Evolutionary conservation across 2,329 filamentous ascomycete species (phyloP).

Genomic region (Calonectria hawksworthii): DNA sequence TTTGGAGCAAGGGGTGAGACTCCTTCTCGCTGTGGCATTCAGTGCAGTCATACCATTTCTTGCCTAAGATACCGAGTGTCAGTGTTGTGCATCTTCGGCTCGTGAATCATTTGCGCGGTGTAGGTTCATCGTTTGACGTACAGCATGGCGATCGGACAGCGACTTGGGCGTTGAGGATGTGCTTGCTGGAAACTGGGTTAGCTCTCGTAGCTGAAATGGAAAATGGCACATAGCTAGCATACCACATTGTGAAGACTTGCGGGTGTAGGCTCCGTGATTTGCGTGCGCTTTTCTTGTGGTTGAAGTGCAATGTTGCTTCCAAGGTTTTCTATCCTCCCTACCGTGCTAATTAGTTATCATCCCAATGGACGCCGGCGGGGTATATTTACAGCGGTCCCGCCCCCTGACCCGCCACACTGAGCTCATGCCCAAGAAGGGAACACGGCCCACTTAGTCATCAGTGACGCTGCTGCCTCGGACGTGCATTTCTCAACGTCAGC

Average conservation of each 20-base stretch:
- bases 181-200: conserved; percentile 76
- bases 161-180: conserved; percentile 98
- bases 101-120: not conserved
- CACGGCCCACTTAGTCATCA: conserved; percentile 19
- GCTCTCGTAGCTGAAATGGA: not conserved
- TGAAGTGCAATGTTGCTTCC: not conserved
- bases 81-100: conserved; percentile 14
- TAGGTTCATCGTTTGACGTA: conserved; percentile 59
- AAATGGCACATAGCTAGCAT: conserved; percentile 25
- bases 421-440: not conserved
- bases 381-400: conserved; percentile 29
- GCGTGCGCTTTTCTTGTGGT: not conserved
- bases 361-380: conserved; percentile 27
- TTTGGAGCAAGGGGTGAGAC: conserved; percentile 81
- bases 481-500: conserved; percentile 17
- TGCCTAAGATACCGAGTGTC: conserved; percentile 66
- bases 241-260: conserved; percentile 53
- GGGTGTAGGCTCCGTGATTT: not conserved
- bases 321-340: conserved; percentile 1
- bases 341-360: conserved; percentile 14
- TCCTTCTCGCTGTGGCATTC: conserved; percentile 92
- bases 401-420: conserved; percentile 23
- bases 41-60: conserved; percentile 99
- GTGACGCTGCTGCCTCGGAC: conserved; percentile 27
- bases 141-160: conserved; percentile 96